Evolutionary conservation across 768 basidiomycete genomes (phyloP).

Genomic region (Naematelia aurantialba): DNA sequence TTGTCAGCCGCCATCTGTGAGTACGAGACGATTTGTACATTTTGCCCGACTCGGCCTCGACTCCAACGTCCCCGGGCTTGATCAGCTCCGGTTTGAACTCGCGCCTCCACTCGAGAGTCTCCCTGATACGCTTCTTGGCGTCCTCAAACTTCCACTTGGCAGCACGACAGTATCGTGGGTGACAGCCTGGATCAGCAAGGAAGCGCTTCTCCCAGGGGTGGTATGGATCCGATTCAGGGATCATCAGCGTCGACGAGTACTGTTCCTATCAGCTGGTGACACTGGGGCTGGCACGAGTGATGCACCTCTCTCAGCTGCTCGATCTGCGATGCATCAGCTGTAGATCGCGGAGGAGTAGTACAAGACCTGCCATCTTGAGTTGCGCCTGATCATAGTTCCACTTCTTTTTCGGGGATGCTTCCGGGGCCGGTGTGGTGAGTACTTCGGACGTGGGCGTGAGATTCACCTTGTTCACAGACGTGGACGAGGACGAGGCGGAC

Average conservation of each 20-base stretch:
- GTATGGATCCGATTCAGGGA: slow-evolving; percentile 69
- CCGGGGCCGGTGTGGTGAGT: slow-evolving; percentile 59
- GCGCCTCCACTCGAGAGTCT: slow-evolving; percentile 76
- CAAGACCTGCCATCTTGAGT: slow-evolving; percentile 47
- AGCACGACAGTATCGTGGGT: slow-evolving; percentile 74
- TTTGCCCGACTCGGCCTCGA: slow-evolving; percentile 80
- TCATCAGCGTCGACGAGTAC: slow-evolving; percentile 64
- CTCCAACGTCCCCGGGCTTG: slow-evolving; percentile 66
- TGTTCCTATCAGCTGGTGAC: slow-evolving; percentile 42
- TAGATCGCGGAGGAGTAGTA: background rate
- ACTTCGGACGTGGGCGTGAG: slow-evolving; percentile 49
- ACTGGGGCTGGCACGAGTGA: slow-evolving; percentile 3
- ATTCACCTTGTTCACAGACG: slow-evolving; percentile 19
- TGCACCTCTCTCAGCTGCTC: slow-evolving; percentile 62
- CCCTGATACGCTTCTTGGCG: slow-evolving; percentile 71
- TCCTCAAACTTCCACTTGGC: slow-evolving; percentile 77
- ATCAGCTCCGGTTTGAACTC: slow-evolving; percentile 83
- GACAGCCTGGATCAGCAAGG: slow-evolving; percentile 64
- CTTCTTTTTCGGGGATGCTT: slow-evolving; percentile 57
- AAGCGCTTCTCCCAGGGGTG: slow-evolving; percentile 73
- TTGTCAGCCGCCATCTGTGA: background rate
- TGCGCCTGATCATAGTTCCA: slow-evolving; percentile 66
- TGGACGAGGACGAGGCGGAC: slow-evolving; percentile 28
- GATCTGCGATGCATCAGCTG: slow-evolving; percentile 51
- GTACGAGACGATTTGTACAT: slow-evolving; percentile 58